Evolutionary conservation across 768 basidiomycete species (phyloP), one percentile per base, ranked within the genome.

Genomic region (Leccinum uliginosum): DNA sequence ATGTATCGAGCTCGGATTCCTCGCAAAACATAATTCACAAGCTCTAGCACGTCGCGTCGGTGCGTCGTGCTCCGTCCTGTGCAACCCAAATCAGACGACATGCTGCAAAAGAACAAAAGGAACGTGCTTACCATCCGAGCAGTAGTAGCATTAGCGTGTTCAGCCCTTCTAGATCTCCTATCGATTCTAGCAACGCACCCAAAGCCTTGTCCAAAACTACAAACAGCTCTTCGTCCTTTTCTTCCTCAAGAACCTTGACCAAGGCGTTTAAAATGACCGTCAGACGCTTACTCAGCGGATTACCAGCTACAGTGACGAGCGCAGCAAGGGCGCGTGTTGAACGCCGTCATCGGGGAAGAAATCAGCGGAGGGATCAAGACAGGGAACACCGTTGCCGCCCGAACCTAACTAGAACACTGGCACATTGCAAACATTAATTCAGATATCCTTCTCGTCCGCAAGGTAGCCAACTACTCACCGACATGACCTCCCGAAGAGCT

Each of bases 351-450:
- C 0, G 95, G 97, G 8, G 82, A 82, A 5, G 89, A 83, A 40
- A 91, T 94, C 58, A 99, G 77, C 1, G 94, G 95, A 0, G 95
- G 97, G 56, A 99, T 92, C 55, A 98, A 77, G 19, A 98, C 91
- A 0, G 97, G 97, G 91, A 98, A 98, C 38, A 98, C 94, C 10
- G 91, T 93, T 43, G 87, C 81, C 14, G 96, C 92, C 38, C 95
- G 92, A 63, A 98, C 91, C 90, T 94, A 69, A 46, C 32, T 63
- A 55, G 51, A 53, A 32, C 19, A 26, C 19, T 51, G n/a, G 2
- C 7, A 7, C 6, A 19, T 6, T 12, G 12, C n/a, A n/a, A n/a
- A n/a, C n/a, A n/a, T n/a, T n/a, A n/a, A 19, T 12, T 43, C 40
- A 21, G 6, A 1, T 24, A 3, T 1, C 9, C 9, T 21, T 8